Base-by-base conservation (phyloP, 345 rosid genomes). In the Corchorus olitorius region DNA sequence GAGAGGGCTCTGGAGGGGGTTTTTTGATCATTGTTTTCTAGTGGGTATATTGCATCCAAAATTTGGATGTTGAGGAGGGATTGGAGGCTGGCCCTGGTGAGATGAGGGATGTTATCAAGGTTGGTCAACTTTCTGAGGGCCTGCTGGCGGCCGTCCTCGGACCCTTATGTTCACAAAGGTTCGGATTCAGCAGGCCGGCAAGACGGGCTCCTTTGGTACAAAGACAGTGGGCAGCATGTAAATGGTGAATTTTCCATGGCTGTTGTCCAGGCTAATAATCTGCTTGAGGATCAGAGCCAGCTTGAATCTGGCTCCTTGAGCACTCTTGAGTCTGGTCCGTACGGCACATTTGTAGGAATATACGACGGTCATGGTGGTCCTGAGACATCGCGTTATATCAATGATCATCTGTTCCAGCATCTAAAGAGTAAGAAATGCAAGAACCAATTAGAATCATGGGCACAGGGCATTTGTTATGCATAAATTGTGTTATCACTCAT, bases 311-410 rank as follows among this genome's bases (percentile, higher is more conserved):
- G 99, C 41, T 77, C 92, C 76, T 86, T 93, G 88, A 93, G 96
- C 73, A 82, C 86, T 55, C 89, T 87, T 65, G 97, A 92, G 65
- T 88, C 94, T 56, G 99, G 98, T 70, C 99, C 98, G 50, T 83
- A 55, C 20, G 99, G 98, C 27, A 93, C 97, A n/a, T 95, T 95
- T 76, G 80, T 93, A 76, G 99, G 99, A 19, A 78, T 95, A 45
- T 95, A 95, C 75, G 99, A 95, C 39, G 99, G 99, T n/a, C 97
- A 95, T 73, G 99, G 97, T 3, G 99, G 98, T 14, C 99, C 99
- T 43, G 99, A 95, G 88, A 93, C 98, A 19, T 90, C 99, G 0
- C 93, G 98, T 6, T 95, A 81, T 78, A 78, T 95, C 83, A 93
- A 93, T 62, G 97, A 95, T 79, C 87, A 95, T 66, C 90, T 95